Base-by-base conservation (phyloP, 2,329 filamentous ascomycete species). In the Knoxdaviesia proteae region DNA sequence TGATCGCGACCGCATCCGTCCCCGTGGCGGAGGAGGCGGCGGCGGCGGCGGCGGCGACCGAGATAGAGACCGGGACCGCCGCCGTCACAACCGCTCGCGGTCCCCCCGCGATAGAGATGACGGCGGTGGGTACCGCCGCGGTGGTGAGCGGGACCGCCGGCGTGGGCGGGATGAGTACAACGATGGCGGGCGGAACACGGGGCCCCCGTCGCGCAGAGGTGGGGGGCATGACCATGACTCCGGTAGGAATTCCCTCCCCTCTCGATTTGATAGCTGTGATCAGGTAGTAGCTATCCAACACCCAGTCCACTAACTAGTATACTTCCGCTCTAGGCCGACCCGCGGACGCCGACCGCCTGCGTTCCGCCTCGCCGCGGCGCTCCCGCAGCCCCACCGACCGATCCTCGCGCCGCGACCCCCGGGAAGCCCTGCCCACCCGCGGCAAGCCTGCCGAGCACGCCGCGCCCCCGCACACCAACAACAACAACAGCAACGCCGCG, bases 281-380 rank as follows among this genome's bases (percentile, higher is more conserved):
- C 1, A 33, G 6, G 20, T 5, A 6, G 38, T 38, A 35, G 11
- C 35, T 38, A 34, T 34, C 7, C 20, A 20, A 20, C 20, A 20
- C 20, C 3, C 20, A 20, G 20, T 20, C 20, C 20, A 42, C 46
- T 46, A 38, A 47, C 33, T 30, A 36, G 32, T 20, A 20, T 10
- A n/a, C 9, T 8, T n/a, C 6, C 30, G 31, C 6, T 11, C 7
- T 10, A 46, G 48, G 39, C 38, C 47, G 45, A 47, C 45, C 47
- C 7, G 39, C 37, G 34, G 38, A 45, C 30, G 55, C 53, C 34
- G 38, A 52, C 34, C 53, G 47, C 32, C 59, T 58, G 34, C 58
- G 59, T 44, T 61, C 60, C n/a, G 57, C 56, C 8, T 62, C 60
- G 0, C 60, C 60, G 2, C 45, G 38, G 5, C 48, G 47, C 9